Base-by-base conservation (phyloP, 805 yeast species). In the Torulaspora delbrueckii region DNA sequence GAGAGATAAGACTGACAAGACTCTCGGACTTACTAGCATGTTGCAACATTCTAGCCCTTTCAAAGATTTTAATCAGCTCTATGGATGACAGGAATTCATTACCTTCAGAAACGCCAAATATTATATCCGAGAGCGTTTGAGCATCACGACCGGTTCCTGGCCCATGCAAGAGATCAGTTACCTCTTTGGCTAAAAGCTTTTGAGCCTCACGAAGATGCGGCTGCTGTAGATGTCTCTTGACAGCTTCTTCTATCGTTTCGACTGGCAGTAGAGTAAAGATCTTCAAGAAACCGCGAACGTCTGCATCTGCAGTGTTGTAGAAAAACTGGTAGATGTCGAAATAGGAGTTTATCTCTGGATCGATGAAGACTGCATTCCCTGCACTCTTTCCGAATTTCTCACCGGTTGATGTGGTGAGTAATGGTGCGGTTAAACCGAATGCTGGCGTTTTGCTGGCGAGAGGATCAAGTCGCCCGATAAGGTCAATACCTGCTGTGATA, bases 351-450 rank as follows among this genome's bases (percentile, higher is more conserved):
- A 85, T 66, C n/a, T 70, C 64, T 6, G 79, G 73, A 58, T 84
- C 90, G 43, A 93, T 80, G 67, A 93, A 93, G 1, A 93, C 79
- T 0, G 99, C 98, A 70, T 93, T 93, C 0, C 98, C 98, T 2
- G 96, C 96, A 45, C 96, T 85, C 60, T 93, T 93, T 25, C 99
- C 99, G 66, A 93, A 90, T 67, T 93, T 93, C 48, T 82, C 93
- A 6, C 99, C 99, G 8, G 79, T 75, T 0, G 96, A 78, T 0
- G 96, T 87, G 0, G 96, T 86, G 54, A 93, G 70, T 24, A 93
- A 68, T 1, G 98, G 98, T 0, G 85, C 96, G 0, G 99, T 93
- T 37, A 93, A 54, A 0, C 97, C 98, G 63, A 68, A 86, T 3
- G 78, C 75, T 1, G 68, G 63, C 28, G 58, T 46, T 10, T 60